Conservation (phyloP, 371 early-diverging fungal species). For the Aphelidium insulamus region DNA sequence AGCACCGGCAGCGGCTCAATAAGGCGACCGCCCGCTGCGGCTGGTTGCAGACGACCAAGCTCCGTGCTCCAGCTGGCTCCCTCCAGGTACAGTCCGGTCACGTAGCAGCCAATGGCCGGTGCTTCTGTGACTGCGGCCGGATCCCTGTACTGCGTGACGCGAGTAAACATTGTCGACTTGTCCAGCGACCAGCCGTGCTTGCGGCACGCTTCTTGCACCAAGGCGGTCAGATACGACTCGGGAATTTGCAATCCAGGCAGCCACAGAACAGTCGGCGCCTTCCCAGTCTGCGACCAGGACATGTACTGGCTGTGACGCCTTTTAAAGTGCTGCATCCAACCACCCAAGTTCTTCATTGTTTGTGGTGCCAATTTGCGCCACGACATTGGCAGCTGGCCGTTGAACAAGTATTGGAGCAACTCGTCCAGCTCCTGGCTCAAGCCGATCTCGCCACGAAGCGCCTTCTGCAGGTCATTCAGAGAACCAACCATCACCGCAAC, state of each 20-base stretch:
- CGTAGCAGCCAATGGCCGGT: constrained; percentile 20
- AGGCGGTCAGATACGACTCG: constrained; percentile 26
- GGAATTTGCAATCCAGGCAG: constrained; percentile 27
- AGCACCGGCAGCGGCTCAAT: constrained; percentile 24
- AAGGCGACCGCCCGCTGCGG: constrained; percentile 21
- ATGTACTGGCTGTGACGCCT: constrained; percentile 19
- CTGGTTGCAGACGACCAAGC: constrained; percentile 13
- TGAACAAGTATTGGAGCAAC: constrained; percentile 22
- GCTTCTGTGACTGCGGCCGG: constrained; percentile 22
- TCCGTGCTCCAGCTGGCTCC: constrained; percentile 29
- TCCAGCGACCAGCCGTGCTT: constrained; percentile 32
- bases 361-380: constrained; percentile 27
- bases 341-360: constrained; percentile 25
- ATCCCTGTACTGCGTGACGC: constrained; percentile 20
- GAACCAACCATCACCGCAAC: constrained; percentile 20
- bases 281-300: constrained; percentile 26
- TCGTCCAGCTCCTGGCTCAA: constrained; percentile 30
- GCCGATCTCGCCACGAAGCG: constrained; percentile 31
- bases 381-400: constrained; percentile 18
- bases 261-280: constrained; percentile 30
- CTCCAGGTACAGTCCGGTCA: constrained; percentile 26
- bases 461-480: constrained; percentile 19
- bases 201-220: constrained; percentile 27
- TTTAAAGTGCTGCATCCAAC: constrained; percentile 30
- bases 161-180: constrained; percentile 27